Percentiles rank a stretch among this genome's conserved stretches.
Conservation (phyloP, 495 filamentous ascomycete genomes). For the Talaromyces liani region DNA sequence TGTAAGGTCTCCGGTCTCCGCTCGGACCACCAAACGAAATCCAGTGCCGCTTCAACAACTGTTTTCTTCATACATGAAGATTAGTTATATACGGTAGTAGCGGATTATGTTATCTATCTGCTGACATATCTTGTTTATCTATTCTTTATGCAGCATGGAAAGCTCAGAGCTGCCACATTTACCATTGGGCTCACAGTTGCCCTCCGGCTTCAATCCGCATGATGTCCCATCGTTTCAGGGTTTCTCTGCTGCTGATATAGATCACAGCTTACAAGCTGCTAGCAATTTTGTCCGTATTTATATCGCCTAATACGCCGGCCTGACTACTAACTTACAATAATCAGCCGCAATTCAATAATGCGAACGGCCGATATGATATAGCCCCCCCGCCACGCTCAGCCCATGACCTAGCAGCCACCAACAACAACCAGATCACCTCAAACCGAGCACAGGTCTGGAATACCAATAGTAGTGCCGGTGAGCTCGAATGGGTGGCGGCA, state of each 20-base stretch:
- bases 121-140: too few relatives aligned
- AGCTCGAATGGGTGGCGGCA: constrained; percentile 2
- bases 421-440: not conserved
- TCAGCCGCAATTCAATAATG: not conserved
- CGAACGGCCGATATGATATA: not conserved
- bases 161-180: constrained; percentile 12
- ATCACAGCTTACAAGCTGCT: constrained; percentile 13
- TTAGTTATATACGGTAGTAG: not conserved
- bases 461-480: not conserved
- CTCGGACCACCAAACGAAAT: not conserved
- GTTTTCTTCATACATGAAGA: not conserved
- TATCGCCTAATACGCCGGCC: not conserved
- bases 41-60: constrained; percentile 22
- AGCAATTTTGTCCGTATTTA: constrained; percentile 8
- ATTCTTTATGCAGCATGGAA: constrained; percentile 10
- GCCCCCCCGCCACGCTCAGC: not conserved
- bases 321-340: not conserved
- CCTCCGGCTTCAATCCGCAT: constrained; percentile 13
- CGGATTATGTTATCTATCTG: not conserved
- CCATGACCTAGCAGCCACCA: not conserved
- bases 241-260: constrained; percentile 17
- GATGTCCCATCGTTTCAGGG: constrained; percentile 20
- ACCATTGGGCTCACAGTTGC: constrained; percentile 11
- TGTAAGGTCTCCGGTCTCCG: not conserved
- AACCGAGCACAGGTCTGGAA: not conserved